Conservation (phyloP, 768 basidiomycete species). For the Lentinula lateritia region DNA sequence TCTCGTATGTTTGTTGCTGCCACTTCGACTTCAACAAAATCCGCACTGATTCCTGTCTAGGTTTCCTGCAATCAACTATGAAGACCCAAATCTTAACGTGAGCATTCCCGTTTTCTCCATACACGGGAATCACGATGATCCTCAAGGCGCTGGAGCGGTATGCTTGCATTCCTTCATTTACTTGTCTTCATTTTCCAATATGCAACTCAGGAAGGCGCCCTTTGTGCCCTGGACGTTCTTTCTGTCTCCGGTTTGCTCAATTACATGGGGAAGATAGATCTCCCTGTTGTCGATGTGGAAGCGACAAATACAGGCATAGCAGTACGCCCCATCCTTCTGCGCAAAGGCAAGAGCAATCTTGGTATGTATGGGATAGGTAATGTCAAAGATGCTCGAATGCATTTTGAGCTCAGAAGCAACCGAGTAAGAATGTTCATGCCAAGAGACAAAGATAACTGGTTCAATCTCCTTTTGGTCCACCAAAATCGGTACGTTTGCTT, state of each 20-base stretch:
- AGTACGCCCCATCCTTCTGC: slow-evolving; percentile 84
- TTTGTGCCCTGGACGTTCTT: slow-evolving; percentile 92
- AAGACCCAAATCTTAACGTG: slow-evolving; percentile 93
- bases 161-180: slow-evolving; percentile 21
- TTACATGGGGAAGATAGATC: slow-evolving; percentile 96
- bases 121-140: slow-evolving; percentile 99
- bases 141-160: slow-evolving; percentile 91
- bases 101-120: slow-evolving; percentile 98
- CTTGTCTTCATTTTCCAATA: neutral
- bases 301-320: slow-evolving; percentile 71
- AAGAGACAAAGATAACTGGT: slow-evolving; percentile 85
- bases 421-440: slow-evolving; percentile 97
- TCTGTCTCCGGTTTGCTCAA: slow-evolving; percentile 93
- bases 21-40: neutral
- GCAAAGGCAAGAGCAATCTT: slow-evolving; percentile 82
- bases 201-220: slow-evolving; percentile 76
- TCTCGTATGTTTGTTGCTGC: slow-evolving; percentile 50
- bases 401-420: slow-evolving; percentile 90
- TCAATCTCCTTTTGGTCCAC: slow-evolving; percentile 89
- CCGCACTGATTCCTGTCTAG: slow-evolving; percentile 31
- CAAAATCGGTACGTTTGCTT: slow-evolving; percentile 77
- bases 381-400: slow-evolving; percentile 94
- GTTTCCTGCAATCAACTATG: slow-evolving; percentile 95
- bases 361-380: slow-evolving; percentile 96
- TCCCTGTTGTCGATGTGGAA: slow-evolving; percentile 68